Percentiles rank a stretch among this genome's conserved stretches.
These are phyloP conservation scores for Rhynchospora pubera DNA, from an alignment of 176 grass and related monocot genomes.

Conservation along the genomic window DNA sequence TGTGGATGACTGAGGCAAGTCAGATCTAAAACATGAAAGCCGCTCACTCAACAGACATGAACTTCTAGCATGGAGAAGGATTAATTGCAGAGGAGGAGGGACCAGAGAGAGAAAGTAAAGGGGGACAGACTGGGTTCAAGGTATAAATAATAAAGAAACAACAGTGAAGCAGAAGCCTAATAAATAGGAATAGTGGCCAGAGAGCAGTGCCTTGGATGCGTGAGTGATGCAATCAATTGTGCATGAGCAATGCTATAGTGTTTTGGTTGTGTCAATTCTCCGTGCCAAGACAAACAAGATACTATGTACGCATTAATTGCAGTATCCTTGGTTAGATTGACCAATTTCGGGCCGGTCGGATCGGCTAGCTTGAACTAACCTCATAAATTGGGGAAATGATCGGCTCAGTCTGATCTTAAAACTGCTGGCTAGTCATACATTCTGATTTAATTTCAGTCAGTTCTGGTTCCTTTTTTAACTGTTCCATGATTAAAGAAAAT, in stretches of 20 bases:
- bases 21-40: not conserved
- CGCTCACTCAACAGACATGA: not conserved
- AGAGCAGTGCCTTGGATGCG: constrained; percentile 42
- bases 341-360: not conserved
- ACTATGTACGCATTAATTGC: constrained; percentile 9
- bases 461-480: not conserved
- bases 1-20: not conserved
- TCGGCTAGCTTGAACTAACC: not conserved
- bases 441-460: constrained; percentile 1
- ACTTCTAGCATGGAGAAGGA: not conserved
- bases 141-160: constrained; percentile 65
- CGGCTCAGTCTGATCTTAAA: not conserved
- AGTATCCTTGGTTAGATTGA: not conserved
- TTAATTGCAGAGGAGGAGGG: not conserved
- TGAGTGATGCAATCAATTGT: constrained; percentile 38
- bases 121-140: constrained; percentile 66
- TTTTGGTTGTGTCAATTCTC: constrained; percentile 43
- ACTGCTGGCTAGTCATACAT: not conserved
- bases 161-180: constrained; percentile 61
- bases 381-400: not conserved
- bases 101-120: not conserved
- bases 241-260: constrained; percentile 43
- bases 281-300: not conserved
- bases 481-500: not conserved
- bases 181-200: constrained; percentile 74